Conservation (phyloP, 2,329 filamentous ascomycete species). For the Plectosphaerella cucumerina region DNA sequence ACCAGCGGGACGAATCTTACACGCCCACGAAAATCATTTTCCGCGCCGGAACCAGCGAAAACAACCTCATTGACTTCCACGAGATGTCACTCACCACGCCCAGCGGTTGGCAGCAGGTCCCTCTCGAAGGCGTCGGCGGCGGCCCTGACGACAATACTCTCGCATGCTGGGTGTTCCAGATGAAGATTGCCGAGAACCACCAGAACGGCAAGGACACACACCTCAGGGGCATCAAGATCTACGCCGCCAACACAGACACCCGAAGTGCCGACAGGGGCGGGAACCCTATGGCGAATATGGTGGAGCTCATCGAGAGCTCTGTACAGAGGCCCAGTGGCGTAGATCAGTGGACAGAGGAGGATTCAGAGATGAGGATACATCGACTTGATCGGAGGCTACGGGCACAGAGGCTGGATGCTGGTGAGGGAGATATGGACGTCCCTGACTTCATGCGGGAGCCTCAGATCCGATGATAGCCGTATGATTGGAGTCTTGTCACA, state of each 20-base stretch:
- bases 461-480: slow-evolving; percentile 32
- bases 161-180: slow-evolving; percentile 83
- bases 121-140: slow-evolving; percentile 50
- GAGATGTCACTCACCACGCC: slow-evolving; percentile 75
- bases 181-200: slow-evolving; percentile 91
- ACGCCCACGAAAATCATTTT: slow-evolving; percentile 92
- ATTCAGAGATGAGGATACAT: slow-evolving; percentile 15
- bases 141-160: slow-evolving; percentile 69
- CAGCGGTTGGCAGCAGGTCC: slow-evolving; percentile 86
- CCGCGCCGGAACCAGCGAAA: slow-evolving; percentile 82
- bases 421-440: slow-evolving; percentile 28
- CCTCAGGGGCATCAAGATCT: slow-evolving; percentile 87
- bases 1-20: slow-evolving; percentile 90
- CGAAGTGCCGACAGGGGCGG: slow-evolving; percentile 31
- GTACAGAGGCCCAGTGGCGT: neutral
- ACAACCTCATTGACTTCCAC: slow-evolving; percentile 85
- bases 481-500: slow-evolving; percentile 17
- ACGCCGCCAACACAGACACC: slow-evolving; percentile 51
- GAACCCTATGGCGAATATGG: slow-evolving; percentile 21
- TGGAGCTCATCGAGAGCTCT: slow-evolving; percentile 18
- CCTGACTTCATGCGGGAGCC: slow-evolving; percentile 39
- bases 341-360: slow-evolving; percentile 3
- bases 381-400: slow-evolving; percentile 23
- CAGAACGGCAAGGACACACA: slow-evolving; percentile 99
- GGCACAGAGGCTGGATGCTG: slow-evolving; percentile 23